phyloP scores from a whole-genome alignment of 2,329 filamentous ascomycete genomes.

The Tolypocladium guangdongense region DNA sequence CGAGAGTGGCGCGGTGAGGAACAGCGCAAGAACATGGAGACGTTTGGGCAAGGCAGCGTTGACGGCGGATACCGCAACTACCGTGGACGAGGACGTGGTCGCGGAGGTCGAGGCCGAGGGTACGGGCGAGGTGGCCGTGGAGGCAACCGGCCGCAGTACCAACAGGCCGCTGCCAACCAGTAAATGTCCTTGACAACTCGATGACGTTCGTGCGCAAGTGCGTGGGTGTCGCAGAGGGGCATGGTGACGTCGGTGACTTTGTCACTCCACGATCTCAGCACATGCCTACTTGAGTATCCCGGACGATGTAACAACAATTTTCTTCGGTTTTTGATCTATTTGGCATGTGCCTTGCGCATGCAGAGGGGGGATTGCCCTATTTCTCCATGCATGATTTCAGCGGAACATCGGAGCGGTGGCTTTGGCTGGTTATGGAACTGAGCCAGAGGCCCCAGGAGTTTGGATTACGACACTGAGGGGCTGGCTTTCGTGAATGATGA shows the following conservation, averaged over 20 bases:
- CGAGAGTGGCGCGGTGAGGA: constrained; percentile 88
- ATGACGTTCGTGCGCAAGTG: background rate
- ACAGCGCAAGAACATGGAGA: constrained; percentile 92
- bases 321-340: constrained; percentile 1
- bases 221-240: background rate
- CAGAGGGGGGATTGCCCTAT: background rate
- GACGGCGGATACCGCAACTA: constrained; percentile 70
- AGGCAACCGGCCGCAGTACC: constrained; percentile 21
- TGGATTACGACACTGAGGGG: constrained; percentile 10
- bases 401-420: constrained; percentile 6
- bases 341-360: constrained; percentile 1
- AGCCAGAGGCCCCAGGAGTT: constrained; percentile 10
- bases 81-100: constrained; percentile 68
- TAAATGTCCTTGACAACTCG: constrained; percentile 6
- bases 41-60: constrained; percentile 92
- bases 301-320: constrained; percentile 20
- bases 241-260: background rate
- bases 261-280: background rate
- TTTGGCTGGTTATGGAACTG: constrained; percentile 6
- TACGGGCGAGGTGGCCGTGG: constrained; percentile 29
- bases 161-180: constrained; percentile 15
- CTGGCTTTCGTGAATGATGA: constrained; percentile 10
- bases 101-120: constrained; percentile 41
- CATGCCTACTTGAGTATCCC: background rate
- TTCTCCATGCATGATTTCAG: constrained; percentile 4